These are phyloP conservation scores for Sporothrix brasiliensis DNA, from an alignment of 2,329 filamentous ascomycete genomes.

Conservation along the genomic window DNA sequence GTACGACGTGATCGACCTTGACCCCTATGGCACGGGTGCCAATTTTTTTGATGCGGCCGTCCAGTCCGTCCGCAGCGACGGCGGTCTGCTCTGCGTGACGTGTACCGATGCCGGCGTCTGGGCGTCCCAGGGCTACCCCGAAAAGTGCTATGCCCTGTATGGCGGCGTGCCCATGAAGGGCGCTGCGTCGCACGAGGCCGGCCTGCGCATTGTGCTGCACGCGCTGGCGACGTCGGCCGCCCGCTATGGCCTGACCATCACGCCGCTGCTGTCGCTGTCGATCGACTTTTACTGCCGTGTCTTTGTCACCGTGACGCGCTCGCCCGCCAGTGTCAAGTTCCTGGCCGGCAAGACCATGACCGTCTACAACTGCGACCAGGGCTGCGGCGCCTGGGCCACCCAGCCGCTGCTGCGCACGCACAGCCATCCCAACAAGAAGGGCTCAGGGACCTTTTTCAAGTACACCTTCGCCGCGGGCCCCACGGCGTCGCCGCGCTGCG, in stretches of 20 bases:
- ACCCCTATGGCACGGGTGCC: slow-evolving; percentile 92
- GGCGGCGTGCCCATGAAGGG: slow-evolving; percentile 87
- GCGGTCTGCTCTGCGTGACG: slow-evolving; percentile 89
- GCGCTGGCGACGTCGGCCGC: slow-evolving; percentile 78
- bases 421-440: slow-evolving; percentile 68
- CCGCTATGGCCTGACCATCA: slow-evolving; percentile 83
- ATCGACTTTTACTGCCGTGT: slow-evolving; percentile 95
- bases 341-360: slow-evolving; percentile 89
- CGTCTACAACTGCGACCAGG: slow-evolving; percentile 85
- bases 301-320: slow-evolving; percentile 80
- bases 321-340: slow-evolving; percentile 86
- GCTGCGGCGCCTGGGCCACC: slow-evolving; percentile 88
- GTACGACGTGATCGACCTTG: slow-evolving; percentile 94
- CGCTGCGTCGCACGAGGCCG: slow-evolving; percentile 82
- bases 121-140: slow-evolving; percentile 89
- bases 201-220: slow-evolving; percentile 82
- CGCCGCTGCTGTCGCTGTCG: slow-evolving; percentile 87
- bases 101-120: slow-evolving; percentile 96
- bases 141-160: slow-evolving; percentile 93
- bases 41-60: slow-evolving; percentile 91
- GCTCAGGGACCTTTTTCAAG: slow-evolving; percentile 72
- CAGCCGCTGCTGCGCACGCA: slow-evolving; percentile 76
- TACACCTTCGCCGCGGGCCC: slow-evolving; percentile 75
- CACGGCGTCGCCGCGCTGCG: slow-evolving; percentile 66
- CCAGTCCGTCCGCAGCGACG: slow-evolving; percentile 79